Evolutionary conservation across 176 grass and related monocot species (phyloP).

Genomic region (Zoysia pacifica): DNA sequence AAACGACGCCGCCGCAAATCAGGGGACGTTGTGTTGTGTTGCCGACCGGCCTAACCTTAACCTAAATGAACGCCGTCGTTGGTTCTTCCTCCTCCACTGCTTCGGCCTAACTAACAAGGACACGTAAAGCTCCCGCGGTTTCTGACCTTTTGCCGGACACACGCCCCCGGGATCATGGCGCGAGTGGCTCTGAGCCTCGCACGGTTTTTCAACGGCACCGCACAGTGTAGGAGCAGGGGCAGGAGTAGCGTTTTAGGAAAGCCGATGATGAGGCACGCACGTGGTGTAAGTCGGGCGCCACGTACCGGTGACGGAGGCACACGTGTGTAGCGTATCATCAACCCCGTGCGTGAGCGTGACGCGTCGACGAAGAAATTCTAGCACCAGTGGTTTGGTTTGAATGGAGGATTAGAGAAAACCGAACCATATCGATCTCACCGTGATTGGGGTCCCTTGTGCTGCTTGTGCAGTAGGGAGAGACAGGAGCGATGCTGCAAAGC

Average conservation of each 20-base stretch:
- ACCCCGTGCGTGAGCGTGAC: too few species aligned
- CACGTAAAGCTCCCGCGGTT: neutral
- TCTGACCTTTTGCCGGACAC: neutral
- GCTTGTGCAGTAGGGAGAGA: too few species aligned
- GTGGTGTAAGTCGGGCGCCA: neutral
- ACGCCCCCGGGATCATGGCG: neutral
- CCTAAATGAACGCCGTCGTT: neutral
- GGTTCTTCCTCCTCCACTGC: neutral
- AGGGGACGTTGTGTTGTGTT: neutral
- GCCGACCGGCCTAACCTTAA: neutral
- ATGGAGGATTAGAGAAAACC: slow-evolving; percentile 46
- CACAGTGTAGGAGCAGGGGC: neutral
- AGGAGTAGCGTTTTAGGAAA: neutral
- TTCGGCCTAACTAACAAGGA: neutral
- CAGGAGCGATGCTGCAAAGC: too few species aligned
- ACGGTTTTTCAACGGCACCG: neutral
- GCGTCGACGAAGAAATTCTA: neutral
- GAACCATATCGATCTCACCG: neutral
- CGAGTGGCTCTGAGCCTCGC: neutral
- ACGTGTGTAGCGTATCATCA: neutral
- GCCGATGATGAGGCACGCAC: neutral
- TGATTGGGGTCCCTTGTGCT: too few species aligned
- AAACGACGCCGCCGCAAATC: too few species aligned
- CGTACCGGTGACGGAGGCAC: neutral
- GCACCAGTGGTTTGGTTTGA: slow-evolving; percentile 25